Conservation (phyloP, 1,139 yeast species). For the Tardiomyces digboiensis region DNA sequence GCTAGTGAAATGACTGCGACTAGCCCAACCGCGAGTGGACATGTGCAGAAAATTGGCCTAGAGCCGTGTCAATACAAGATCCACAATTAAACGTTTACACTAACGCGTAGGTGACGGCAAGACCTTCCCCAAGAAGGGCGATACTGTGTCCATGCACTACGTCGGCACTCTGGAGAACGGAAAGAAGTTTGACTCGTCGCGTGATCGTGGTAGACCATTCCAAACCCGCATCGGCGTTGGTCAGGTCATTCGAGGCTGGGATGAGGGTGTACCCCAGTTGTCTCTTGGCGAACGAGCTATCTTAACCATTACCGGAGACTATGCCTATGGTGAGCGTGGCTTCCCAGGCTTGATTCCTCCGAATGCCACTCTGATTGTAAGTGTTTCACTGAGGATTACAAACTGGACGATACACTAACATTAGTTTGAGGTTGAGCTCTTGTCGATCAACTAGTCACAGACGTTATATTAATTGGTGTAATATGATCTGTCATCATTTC, state of each 20-base stretch:
- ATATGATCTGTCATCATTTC: too few species aligned
- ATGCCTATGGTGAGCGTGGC: constrained; percentile 92
- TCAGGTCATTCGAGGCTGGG: constrained; percentile 96
- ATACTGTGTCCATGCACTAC: constrained; percentile 79
- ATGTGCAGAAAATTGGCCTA: too few species aligned
- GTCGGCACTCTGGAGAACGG: constrained; percentile 93
- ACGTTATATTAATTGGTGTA: too few species aligned
- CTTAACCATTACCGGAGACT: constrained; percentile 84
- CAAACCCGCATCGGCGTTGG: constrained; percentile 92
- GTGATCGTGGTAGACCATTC: constrained; percentile 92
- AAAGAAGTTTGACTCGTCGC: constrained; percentile 88
- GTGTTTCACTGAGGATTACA: constrained; percentile 11
- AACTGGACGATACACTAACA: constrained; percentile 4
- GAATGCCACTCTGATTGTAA: constrained; percentile 67
- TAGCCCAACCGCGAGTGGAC: too few species aligned
- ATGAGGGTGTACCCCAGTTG: constrained; percentile 82
- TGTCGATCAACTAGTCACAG: constrained; percentile 67
- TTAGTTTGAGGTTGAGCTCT: constrained; percentile 76
- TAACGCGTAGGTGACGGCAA: constrained; percentile 61
- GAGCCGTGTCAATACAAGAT: neutral
- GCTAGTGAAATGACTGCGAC: too few species aligned
- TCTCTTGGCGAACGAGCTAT: constrained; percentile 89
- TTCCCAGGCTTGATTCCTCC: constrained; percentile 97
- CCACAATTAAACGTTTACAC: constrained; percentile 1
- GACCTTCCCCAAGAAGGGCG: constrained; percentile 81